Evolutionary conservation across 148 eudicot species (phyloP), one percentile per base, ranked within the genome.

Genomic region (Silene conica): DNA sequence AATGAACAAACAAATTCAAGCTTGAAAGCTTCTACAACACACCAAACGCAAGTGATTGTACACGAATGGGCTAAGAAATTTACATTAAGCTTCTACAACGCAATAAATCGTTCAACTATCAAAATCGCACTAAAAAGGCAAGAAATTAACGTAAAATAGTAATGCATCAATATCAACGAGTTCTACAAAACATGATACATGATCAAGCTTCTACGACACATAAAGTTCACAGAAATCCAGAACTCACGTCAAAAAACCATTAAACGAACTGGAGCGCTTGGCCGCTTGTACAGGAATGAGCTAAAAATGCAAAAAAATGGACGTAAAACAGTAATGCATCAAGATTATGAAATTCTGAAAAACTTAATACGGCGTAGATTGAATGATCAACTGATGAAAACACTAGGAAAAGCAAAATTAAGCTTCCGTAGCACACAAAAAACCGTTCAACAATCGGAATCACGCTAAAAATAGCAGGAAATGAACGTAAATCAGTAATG

Each of bases 201-300:
- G 84, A 80, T 91, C 96, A 60, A 90, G 52, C 52, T 48, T 48
- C 52, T 48, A 48, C 1, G 14, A 48, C 12, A 9, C 52, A 48
- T 13, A 48, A 48, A 48, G 12, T 48, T 48, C 52, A 48, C 52
- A 48, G 13, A 48, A 48, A 9, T 48, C 52, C 52, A 48, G 13
- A 48, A 48, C 12, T 48, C 52, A 48, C 12, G 12, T 15, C 13
- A 48, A 11, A 8, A 8, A 48, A 48, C 11, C 34, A 31, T 31
- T 31, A 31, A 31, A 2, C 34, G 34, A 31, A 31, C 34, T 31
- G 4, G 34, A 31, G 34, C 34, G 34, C 12, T 48, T 48, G 52
- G 52, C 12, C 52, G 14, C 12, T 48, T 13, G 52, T 48, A 48
- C 52, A 48, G 11, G 52, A 48, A 10, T 48, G 52, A 48, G 12